Evolutionary conservation across 2,329 filamentous ascomycete genomes (phyloP), one percentile per base, ranked within the genome.

Genomic region (Pseudocercospora fuligena): DNA sequence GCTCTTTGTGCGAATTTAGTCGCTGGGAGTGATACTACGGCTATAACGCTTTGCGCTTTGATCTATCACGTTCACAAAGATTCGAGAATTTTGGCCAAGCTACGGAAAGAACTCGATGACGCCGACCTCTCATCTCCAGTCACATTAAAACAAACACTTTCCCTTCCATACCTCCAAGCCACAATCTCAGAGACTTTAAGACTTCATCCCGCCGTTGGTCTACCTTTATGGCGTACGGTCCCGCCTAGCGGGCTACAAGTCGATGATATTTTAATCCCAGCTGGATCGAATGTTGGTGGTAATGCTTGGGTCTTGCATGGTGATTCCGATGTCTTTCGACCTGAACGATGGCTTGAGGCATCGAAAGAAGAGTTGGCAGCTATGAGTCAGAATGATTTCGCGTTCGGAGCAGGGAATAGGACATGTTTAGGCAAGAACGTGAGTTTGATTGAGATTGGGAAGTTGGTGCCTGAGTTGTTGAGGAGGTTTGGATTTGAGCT

Each of bases 161-260:
- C 72, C 16, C 74, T 78, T 71, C 76, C 79, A 0, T 82, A 81
- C 68, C 74, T 83, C 5, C 76, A 80, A 60, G 80, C 80, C n/a
- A 75, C 80, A 40, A 80, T 83, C 68, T 78, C 80, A 61, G 81
- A 83, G 68, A 75, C 79, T 0, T 70, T 82, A 3, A 77, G 82
- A 77, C 80, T 66, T 78, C 79, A 82, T 68, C 81, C 81, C 5
- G 77, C 81, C 1, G 76, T 79, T 1, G 80, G 81, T 1, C 75
- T 79, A 56, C 75, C 71, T 5, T 70, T 83, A 2, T 78, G 77
- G 14, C 73, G 81, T 8, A 74, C 79, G 0, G 75, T 76, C 0
- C 80, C 81, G 3, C 61, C 73, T 4, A 76, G 75, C 7, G 81
- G 81, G 5, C 67, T 74, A 5, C 70, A 72, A 19, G 75, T 82